phyloP scores from a whole-genome alignment of 2,329 filamentous ascomycete species.

The Aureobasidium sp. region DNA sequence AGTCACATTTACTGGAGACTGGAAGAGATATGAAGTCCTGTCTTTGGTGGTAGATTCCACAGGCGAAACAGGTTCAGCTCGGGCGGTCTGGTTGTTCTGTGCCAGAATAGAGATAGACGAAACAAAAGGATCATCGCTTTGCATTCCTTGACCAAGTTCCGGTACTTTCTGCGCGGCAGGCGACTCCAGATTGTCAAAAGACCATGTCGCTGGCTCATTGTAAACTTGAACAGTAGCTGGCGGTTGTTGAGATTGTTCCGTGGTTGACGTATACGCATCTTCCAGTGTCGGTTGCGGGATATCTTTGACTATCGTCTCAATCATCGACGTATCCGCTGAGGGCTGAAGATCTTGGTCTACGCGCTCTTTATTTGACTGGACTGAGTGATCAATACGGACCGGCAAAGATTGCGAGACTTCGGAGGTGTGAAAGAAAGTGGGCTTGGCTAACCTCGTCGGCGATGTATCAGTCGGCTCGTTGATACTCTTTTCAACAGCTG shows the following conservation, averaged over 20 bases:
- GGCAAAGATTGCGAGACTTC: conserved; percentile 22
- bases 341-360: background rate
- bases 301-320: background rate
- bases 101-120: background rate
- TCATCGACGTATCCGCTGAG: conserved; percentile 1
- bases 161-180: background rate
- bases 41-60: conserved; percentile 37
- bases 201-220: conserved; percentile 4
- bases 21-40: conserved; percentile 38
- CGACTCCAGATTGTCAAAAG: background rate
- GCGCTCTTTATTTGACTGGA: background rate
- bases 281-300: background rate
- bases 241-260: background rate
- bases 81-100: background rate
- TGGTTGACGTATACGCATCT: background rate
- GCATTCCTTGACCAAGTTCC: background rate
- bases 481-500: background rate
- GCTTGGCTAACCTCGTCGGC: background rate
- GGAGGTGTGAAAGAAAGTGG: conserved; percentile 18
- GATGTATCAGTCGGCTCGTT: background rate
- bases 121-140: background rate
- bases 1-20: conserved; percentile 29
- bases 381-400: conserved; percentile 13
- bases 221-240: too few relatives aligned
- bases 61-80: conserved; percentile 24